phyloP scores from a whole-genome alignment of 1,139 yeast genomes.

The Spathaspora jeffriesii region DNA sequence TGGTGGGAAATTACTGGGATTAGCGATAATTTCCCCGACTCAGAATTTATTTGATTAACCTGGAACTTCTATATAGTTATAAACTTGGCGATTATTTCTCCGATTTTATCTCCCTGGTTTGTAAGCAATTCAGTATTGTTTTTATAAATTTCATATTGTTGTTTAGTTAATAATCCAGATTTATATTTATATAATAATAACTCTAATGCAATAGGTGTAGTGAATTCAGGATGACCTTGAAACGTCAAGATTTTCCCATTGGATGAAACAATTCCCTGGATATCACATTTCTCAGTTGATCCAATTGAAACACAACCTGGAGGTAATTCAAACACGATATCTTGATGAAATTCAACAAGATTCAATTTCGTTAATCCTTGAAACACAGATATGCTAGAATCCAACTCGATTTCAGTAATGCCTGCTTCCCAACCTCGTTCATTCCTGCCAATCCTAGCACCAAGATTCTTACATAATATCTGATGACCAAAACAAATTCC shows the following conservation, averaged over 20 bases:
- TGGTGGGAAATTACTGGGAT: conserved; percentile 46
- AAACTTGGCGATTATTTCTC: conserved; percentile 31
- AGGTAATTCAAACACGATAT: conserved; percentile 53
- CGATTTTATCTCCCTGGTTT: conserved; percentile 38
- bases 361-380: conserved; percentile 24
- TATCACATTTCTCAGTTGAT: conserved; percentile 49
- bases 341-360: conserved; percentile 71
- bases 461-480: conserved; percentile 65
- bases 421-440: conserved; percentile 77
- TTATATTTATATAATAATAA: conserved; percentile 23
- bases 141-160: conserved; percentile 25
- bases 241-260: conserved; percentile 57
- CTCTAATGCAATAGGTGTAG: conserved; percentile 30
- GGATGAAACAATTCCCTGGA: conserved; percentile 62
- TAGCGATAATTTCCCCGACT: conserved; percentile 41
- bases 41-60: conserved; percentile 32
- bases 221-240: conserved; percentile 92
- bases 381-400: conserved; percentile 41
- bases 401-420: conserved; percentile 49
- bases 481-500: conserved; percentile 93
- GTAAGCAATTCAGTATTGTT: conserved; percentile 29
- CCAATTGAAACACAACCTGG: conserved; percentile 43
- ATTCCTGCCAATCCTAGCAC: conserved; percentile 59
- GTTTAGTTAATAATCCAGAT: conserved; percentile 16
- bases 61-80: not conserved